Conservation (phyloP, 1,284 basidiomycete species). For the Cryptococcus maquisensis region DNA sequence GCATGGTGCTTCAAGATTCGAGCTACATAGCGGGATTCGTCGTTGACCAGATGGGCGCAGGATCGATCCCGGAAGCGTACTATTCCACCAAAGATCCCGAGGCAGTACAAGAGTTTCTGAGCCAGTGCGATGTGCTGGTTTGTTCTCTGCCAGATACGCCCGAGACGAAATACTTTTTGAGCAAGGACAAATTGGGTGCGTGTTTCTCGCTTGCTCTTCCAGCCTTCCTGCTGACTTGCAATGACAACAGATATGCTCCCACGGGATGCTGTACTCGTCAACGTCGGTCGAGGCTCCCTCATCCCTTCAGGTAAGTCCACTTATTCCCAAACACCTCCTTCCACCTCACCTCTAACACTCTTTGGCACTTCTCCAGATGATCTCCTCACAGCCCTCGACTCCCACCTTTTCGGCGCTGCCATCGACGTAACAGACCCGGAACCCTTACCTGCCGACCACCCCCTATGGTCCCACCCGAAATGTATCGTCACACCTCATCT, state of each 20-base stretch:
- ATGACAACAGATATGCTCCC: slow-evolving; percentile 24
- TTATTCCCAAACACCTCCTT: not conserved
- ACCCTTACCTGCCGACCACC: slow-evolving; percentile 32
- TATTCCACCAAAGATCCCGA: slow-evolving; percentile 36
- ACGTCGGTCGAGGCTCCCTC: slow-evolving; percentile 41
- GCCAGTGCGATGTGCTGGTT: slow-evolving; percentile 42
- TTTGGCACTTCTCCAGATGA: slow-evolving; percentile 26
- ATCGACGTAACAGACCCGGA: slow-evolving; percentile 46
- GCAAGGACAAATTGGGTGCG: slow-evolving; percentile 37
- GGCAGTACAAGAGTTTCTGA: slow-evolving; percentile 38
- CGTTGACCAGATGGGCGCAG: slow-evolving; percentile 3
- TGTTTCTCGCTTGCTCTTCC: not conserved
- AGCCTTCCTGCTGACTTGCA: not conserved
- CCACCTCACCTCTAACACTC: not conserved
- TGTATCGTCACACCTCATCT: slow-evolving; percentile 39
- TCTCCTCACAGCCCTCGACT: slow-evolving; percentile 28
- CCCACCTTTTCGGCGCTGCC: slow-evolving; percentile 32
- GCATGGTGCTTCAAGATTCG: slow-evolving; percentile 23
- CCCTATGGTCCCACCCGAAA: slow-evolving; percentile 36
- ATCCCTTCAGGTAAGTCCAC: slow-evolving; percentile 25
- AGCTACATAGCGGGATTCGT: no score
- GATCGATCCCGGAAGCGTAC: slow-evolving; percentile 41
- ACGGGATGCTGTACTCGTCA: slow-evolving; percentile 35
- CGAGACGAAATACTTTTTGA: slow-evolving; percentile 36
- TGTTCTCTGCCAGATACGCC: slow-evolving; percentile 39